Evolutionary conservation across 2,329 filamentous ascomycete genomes (phyloP), one percentile per base, ranked within the genome.

Genomic region (Colletotrichum melonis): DNA sequence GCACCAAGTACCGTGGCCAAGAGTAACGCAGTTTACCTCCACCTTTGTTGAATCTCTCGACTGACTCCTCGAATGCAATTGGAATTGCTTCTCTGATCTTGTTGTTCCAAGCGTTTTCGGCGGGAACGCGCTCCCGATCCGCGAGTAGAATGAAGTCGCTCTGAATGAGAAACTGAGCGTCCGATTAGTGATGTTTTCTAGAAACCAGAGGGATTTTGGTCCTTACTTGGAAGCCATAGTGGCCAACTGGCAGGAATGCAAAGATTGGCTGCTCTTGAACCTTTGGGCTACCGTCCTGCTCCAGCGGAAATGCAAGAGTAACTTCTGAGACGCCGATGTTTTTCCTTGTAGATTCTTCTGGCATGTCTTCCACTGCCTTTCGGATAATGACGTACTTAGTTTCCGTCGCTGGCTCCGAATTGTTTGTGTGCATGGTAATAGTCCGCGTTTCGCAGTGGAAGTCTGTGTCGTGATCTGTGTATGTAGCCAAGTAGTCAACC

Each of bases 111-210:
- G 54, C 49, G 7, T 52, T 35, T 19, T 5, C 14, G 5, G 24
- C 30, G 74, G 35, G 72, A 16, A 79, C 68, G 49, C 75, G 75
- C 60, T 79, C 76, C 12, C 78, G 74, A 68, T 68, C 78, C 14
- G 78, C 76, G 12, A 69, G 58, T 12, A 79, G 69, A 1, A 79
- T 57, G 35, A 79, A 80, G 72, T 80, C 78, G 22, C 73, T 77
- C 58, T 79, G 79, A 24, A 80, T 74, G 11, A 80, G 57, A 68
- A 79, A 79, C 78, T 80, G 32, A 28, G 67, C 63, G 56, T 64
- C 57, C 64, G 62, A n/a, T 76, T 62, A 66, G 46, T 9, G 30
- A 30, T 30, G 30, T 30, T 30, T 30, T 30, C 30, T 8, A 30
- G 30, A 30, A 11, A 30, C 30, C 8, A 30, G 30, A 9, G 8